Conservation (phyloP, 768 basidiomycete species). For the Lactarius vividus region DNA sequence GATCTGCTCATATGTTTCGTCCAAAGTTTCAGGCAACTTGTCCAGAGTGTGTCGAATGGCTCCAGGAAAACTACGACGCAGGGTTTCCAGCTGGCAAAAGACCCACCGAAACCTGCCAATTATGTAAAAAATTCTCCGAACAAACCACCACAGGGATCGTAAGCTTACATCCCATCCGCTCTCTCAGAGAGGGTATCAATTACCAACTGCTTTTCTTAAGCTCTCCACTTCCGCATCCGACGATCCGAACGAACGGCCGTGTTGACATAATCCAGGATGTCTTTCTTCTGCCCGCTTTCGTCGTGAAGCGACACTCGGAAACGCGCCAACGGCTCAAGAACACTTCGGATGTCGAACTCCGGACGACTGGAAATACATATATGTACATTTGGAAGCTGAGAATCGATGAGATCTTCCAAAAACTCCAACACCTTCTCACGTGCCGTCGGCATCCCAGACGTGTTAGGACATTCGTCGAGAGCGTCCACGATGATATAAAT, state of each 20-base stretch:
- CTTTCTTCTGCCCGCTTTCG: background rate
- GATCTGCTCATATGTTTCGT: background rate
- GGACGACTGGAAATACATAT: background rate
- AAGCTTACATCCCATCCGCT: background rate
- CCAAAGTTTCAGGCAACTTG: background rate
- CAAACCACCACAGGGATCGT: background rate
- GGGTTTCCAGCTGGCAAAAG: background rate
- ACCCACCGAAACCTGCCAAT: background rate
- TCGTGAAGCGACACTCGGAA: background rate
- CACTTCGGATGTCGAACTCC: background rate
- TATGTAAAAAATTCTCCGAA: background rate
- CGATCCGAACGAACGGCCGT: background rate
- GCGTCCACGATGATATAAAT: background rate
- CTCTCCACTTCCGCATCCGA: slow-evolving; percentile 2
- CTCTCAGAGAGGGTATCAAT: background rate
- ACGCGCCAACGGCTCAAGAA: background rate
- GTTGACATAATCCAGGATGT: background rate
- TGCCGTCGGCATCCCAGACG: background rate
- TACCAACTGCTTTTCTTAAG: background rate
- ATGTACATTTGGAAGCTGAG: background rate
- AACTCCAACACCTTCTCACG: background rate
- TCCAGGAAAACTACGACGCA: background rate
- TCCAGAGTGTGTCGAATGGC: background rate
- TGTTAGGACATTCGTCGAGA: background rate
- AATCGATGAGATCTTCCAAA: background rate